Conservation (phyloP, 2,329 filamentous ascomycete genomes). For the Pestalotiopsis sp. region DNA sequence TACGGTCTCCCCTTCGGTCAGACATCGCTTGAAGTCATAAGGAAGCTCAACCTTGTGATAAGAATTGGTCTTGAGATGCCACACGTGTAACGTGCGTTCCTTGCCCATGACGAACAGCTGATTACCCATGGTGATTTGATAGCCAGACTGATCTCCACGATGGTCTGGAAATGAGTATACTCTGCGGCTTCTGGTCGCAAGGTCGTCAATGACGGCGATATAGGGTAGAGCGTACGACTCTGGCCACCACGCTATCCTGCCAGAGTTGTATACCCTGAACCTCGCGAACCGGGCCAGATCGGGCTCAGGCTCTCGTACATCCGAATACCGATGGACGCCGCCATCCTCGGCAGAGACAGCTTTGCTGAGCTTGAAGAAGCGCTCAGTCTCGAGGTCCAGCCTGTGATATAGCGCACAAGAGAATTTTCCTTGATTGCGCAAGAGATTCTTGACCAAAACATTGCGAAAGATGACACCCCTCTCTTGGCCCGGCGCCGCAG, state of each 20-base stretch:
- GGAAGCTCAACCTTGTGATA: slow-evolving; percentile 25
- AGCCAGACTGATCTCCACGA: slow-evolving; percentile 22
- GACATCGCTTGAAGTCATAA: slow-evolving; percentile 26
- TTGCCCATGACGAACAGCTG: slow-evolving; percentile 31
- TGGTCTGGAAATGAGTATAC: slow-evolving; percentile 29
- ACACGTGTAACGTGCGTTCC: slow-evolving; percentile 28
- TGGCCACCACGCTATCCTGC: slow-evolving; percentile 34
- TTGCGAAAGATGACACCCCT: slow-evolving; percentile 25
- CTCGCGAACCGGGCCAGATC: slow-evolving; percentile 22
- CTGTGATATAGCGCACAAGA: slow-evolving; percentile 28
- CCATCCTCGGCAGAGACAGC: slow-evolving; percentile 25
- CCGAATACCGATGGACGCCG: slow-evolving; percentile 29
- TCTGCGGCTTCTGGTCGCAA: slow-evolving; percentile 29
- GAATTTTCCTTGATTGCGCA: slow-evolving; percentile 27
- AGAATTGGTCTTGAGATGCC: slow-evolving; percentile 30
- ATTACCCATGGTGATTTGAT: slow-evolving; percentile 31
- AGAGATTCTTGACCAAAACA: slow-evolving; percentile 22
- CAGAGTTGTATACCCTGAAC: slow-evolving; percentile 32
- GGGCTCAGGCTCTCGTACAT: slow-evolving; percentile 23
- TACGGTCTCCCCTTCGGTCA: slow-evolving; percentile 28
- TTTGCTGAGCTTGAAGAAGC: slow-evolving; percentile 28
- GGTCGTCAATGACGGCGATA: slow-evolving; percentile 32
- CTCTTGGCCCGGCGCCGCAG: slow-evolving; percentile 15
- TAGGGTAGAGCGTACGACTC: slow-evolving; percentile 30
- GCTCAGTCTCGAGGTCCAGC: slow-evolving; percentile 26